Base-by-base conservation (phyloP, 176 grass and related monocot genomes). In the Saccharum spontaneum region DNA sequence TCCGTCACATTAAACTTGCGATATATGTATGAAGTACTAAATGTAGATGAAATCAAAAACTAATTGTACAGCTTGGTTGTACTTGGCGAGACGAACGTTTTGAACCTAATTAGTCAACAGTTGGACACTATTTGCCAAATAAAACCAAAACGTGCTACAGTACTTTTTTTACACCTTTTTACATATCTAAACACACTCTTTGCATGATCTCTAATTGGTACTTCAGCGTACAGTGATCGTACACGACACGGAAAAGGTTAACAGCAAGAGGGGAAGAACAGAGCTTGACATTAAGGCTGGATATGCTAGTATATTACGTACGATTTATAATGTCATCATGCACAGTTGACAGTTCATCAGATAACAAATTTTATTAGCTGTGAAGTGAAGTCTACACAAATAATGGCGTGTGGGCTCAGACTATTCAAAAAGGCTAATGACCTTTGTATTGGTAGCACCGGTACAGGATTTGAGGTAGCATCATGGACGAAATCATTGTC, bases 401-500 rank as follows among this genome's bases (percentile, higher is more conserved):
- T 36, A 83, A 70, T 61, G 50, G 64, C 5, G 71, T 82, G 71
- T 20, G 64, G 57, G 57, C n/a, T 62, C 72, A 49, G 59, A 11
- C 65, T 28, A 65, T 65, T 72, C 73, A 72, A 17, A 12, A 45
- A 36, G 67, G 45, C 75, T 57, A 72, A 65, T 33, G 22, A 14
- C 49, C 79, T 82, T 77, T 79, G 64, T 79, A 31, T 22, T 24
- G 23, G 34, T 73, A 46, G 28, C 16, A 31, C 66, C 38, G 46
- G 40, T 30, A 50, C 71, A 50, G 0, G 26, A 30, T 23, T 31
- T 55, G 73, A 52, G 68, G 10, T 6, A 20, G 0, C 50, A 54
- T 78, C 39, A 71, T 83, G 73, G 80, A 61, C 43, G 74, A 73
- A 83, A 84, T 84, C 57, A 88, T 33, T 43, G 49, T 33, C 41